A percentile compares a stretch with the other conserved stretches of the same genome.
These are phyloP conservation scores for Lanmaoa rubissima DNA, from an alignment of 768 basidiomycete genomes.

Conservation along the genomic window DNA sequence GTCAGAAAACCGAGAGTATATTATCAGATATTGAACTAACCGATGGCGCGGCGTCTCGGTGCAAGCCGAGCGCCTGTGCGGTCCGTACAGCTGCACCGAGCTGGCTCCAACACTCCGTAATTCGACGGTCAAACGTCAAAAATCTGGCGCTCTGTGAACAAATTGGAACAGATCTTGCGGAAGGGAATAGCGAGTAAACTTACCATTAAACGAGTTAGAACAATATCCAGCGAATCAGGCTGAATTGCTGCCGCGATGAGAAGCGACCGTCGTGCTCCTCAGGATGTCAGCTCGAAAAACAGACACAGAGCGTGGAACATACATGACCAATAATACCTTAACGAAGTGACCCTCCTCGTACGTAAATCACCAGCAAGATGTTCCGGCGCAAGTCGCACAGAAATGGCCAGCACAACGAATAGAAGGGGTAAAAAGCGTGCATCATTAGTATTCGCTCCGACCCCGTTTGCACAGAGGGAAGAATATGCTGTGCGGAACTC, in stretches of 20 bases:
- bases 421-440: conserved; percentile 87
- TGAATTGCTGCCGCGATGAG: conserved; percentile 92
- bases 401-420: conserved; percentile 88
- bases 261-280: conserved; percentile 76
- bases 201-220: conserved; percentile 84
- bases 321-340: conserved; percentile 97
- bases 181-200: conserved; percentile 10
- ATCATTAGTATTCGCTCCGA: conserved; percentile 67
- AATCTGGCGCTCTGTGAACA: conserved; percentile 62
- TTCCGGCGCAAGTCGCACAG: conserved; percentile 83
- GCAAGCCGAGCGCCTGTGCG: conserved; percentile 89
- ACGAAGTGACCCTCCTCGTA: conserved; percentile 71
- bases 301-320: conserved; percentile 34
- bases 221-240: conserved; percentile 87
- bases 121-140: conserved; percentile 70
- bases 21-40: conserved; percentile 42
- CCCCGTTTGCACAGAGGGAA: conserved; percentile 60
- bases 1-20: conserved; percentile 2
- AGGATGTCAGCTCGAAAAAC: conserved; percentile 18
- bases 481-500: conserved; percentile 75
- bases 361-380: conserved; percentile 78
- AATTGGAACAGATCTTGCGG: conserved; percentile 9
- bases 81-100: conserved; percentile 90
- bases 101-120: conserved; percentile 96
- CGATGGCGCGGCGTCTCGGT: conserved; percentile 78